Evolutionary conservation across 2,329 filamentous ascomycete species (phyloP).

Genomic region (Cercospora brassicicola): DNA sequence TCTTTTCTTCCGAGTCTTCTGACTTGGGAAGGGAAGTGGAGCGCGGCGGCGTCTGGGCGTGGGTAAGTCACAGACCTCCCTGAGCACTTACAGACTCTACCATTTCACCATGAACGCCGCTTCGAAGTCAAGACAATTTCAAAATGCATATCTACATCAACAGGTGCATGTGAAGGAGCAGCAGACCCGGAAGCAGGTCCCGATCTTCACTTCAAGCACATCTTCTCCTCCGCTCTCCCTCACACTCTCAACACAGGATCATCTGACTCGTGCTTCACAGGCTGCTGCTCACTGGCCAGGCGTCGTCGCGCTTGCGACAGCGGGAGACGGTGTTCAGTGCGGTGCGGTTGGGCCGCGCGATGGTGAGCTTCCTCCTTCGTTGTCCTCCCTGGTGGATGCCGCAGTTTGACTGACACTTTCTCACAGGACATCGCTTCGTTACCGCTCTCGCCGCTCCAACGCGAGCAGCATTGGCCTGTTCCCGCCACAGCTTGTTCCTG

Average conservation of each 20-base stretch:
- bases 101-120: not conserved
- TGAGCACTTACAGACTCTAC: not conserved
- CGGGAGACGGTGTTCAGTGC: not conserved
- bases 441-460: conserved; percentile 48
- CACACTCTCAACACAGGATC: not conserved
- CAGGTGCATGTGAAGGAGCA: not conserved
- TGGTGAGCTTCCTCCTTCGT: not conserved
- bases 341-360: not conserved
- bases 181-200: not conserved
- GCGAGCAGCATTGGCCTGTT: conserved; percentile 85
- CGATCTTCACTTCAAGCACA: not conserved
- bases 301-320: not conserved
- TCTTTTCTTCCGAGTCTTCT: not conserved
- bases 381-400: not conserved
- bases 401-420: not conserved
- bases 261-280: not conserved
- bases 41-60: not conserved
- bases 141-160: not conserved
- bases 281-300: not conserved
- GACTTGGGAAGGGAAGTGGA: not conserved
- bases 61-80: not conserved
- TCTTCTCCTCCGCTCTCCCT: not conserved
- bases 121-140: not conserved
- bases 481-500: conserved; percentile 59
- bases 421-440: too few species aligned